Percentiles rank a stretch among this genome's conserved stretches.
phyloP scores from a whole-genome alignment of 805 yeast species.

The Starmerella geochares region DNA sequence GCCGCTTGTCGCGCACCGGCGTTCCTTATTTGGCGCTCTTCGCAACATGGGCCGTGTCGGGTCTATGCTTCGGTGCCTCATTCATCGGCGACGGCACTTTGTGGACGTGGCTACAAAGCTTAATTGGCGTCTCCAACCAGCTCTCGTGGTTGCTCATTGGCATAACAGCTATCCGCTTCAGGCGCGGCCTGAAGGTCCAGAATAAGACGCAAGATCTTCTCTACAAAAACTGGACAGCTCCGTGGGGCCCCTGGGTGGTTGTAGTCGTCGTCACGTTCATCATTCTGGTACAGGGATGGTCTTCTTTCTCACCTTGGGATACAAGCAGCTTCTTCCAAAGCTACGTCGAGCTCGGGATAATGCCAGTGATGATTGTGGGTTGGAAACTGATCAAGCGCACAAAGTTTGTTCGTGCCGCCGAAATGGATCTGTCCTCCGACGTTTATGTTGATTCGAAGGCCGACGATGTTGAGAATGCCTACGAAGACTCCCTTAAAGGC shows the following conservation, averaged over 20 bases:
- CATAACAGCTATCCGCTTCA: constrained; percentile 45
- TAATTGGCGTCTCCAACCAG: constrained; percentile 56
- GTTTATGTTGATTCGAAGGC: constrained; percentile 47
- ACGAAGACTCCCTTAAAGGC: constrained; percentile 36
- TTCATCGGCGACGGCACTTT: constrained; percentile 45
- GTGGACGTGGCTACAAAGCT: constrained; percentile 43
- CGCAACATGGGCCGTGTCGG: constrained; percentile 46
- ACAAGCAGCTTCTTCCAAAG: constrained; percentile 53
- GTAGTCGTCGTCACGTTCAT: constrained; percentile 40
- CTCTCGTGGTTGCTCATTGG: constrained; percentile 54
- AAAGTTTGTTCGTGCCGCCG: constrained; percentile 53
- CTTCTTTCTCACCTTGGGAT: constrained; percentile 56
- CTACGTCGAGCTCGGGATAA: constrained; percentile 52
- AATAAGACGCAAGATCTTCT: constrained; percentile 37
- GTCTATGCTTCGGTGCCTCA: constrained; percentile 51
- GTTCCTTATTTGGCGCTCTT: constrained; percentile 43
- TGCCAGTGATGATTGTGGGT: constrained; percentile 43
- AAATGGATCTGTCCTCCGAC: constrained; percentile 71
- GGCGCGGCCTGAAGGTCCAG: constrained; percentile 36
- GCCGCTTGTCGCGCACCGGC: constrained; percentile 40
- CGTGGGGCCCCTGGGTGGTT: constrained; percentile 43
- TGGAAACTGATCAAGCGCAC: constrained; percentile 56
- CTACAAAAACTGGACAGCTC: constrained; percentile 44
- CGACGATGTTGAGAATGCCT: constrained; percentile 36
- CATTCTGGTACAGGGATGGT: constrained; percentile 55